phyloP scores from a whole-genome alignment of 768 basidiomycete species.

The Suillus occidentalis region DNA sequence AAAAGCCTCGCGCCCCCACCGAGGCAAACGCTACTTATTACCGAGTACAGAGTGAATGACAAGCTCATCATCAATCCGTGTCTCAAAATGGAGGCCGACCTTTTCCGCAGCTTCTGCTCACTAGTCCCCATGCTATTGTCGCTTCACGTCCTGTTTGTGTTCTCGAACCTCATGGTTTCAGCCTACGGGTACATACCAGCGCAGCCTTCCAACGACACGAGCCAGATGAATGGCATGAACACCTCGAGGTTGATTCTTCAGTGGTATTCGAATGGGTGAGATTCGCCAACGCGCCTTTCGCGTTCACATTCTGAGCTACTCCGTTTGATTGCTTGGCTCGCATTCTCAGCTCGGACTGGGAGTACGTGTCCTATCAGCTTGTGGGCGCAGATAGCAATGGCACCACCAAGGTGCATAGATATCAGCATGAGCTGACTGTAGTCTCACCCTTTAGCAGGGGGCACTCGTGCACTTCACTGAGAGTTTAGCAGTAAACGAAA shows the following conservation, averaged over 20 bases:
- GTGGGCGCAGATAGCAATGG: slow-evolving; percentile 50
- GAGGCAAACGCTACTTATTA: not conserved
- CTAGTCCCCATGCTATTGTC: slow-evolving; percentile 18
- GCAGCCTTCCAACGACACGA: slow-evolving; percentile 64
- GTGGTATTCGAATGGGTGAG: slow-evolving; percentile 58
- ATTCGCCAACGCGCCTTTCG: slow-evolving; percentile 9
- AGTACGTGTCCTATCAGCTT: slow-evolving; percentile 62
- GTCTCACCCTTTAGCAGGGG: slow-evolving; percentile 46
- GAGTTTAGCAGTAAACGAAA: slow-evolving; percentile 43
- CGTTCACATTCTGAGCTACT: slow-evolving; percentile 12
- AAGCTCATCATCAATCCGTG: slow-evolving; percentile 13
- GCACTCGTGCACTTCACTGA: slow-evolving; percentile 85
- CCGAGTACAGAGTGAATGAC: not conserved
- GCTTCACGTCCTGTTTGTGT: slow-evolving; percentile 8
- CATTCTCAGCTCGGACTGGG: slow-evolving; percentile 44
- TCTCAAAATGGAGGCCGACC: slow-evolving; percentile 13
- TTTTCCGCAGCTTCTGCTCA: slow-evolving; percentile 3
- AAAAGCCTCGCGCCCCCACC: not conserved
- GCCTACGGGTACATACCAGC: slow-evolving; percentile 69
- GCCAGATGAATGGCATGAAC: slow-evolving; percentile 53
- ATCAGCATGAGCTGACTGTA: not conserved
- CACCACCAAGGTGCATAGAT: slow-evolving; percentile 51
- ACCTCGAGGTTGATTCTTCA: slow-evolving; percentile 57
- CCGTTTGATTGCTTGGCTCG: not conserved
- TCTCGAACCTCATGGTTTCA: slow-evolving; percentile 5